Evolutionary conservation across 495 filamentous ascomycete species (phyloP).

Genomic region (Chaetomium fimeti): DNA sequence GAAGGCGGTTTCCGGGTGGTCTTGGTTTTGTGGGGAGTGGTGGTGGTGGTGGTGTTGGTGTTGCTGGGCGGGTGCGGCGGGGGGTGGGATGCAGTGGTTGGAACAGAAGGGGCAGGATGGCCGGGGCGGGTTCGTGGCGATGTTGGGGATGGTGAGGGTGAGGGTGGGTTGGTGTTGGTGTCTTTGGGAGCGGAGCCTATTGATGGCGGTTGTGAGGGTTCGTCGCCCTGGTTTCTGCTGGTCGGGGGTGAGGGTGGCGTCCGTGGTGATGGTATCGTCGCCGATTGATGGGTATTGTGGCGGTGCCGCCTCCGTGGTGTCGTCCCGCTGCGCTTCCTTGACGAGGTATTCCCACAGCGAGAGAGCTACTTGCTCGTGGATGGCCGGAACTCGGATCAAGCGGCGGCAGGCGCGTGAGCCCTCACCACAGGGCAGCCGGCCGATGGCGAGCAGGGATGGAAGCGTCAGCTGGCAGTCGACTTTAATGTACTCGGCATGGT

Average conservation of each 20-base stretch:
- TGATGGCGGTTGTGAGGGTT: background rate
- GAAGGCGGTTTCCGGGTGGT: background rate
- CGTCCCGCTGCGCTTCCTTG: background rate
- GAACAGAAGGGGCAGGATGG: background rate
- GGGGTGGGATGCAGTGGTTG: background rate
- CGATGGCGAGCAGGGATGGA: conserved; percentile 23
- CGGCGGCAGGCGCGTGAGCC: conserved; percentile 20
- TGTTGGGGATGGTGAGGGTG: background rate
- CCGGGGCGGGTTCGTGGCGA: background rate
- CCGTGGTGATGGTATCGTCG: background rate
- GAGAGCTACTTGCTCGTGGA: conserved; percentile 27
- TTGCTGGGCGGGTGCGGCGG: background rate
- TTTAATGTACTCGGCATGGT: conserved; percentile 9
- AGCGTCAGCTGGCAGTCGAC: conserved; percentile 25
- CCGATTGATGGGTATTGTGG: background rate
- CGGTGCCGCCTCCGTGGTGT: background rate
- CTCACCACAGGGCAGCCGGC: conserved; percentile 11
- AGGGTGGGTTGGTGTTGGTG: background rate
- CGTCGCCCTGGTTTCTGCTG: background rate
- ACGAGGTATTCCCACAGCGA: conserved; percentile 24
- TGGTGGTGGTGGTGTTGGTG: background rate
- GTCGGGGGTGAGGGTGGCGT: background rate
- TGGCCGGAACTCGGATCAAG: conserved; percentile 27
- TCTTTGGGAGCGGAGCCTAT: background rate
- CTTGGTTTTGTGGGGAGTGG: background rate